phyloP scores from a whole-genome alignment of 2,329 filamentous ascomycete genomes.

The Stemphylium beticola region DNA sequence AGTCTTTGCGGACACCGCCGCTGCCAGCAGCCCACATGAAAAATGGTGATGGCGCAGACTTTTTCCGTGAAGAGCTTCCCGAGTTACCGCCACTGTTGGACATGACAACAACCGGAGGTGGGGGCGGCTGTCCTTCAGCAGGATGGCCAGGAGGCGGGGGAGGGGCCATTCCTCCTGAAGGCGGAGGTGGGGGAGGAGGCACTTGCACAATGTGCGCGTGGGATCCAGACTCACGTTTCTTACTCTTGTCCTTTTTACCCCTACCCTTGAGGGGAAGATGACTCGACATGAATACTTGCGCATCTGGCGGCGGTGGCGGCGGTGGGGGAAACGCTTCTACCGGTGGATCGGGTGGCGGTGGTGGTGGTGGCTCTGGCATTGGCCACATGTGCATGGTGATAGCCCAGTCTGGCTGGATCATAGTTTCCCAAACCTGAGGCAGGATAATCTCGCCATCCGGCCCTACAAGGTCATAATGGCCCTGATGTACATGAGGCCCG shows the following conservation, averaged over 20 bases:
- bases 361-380: constrained; percentile 45
- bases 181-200: constrained; percentile 4
- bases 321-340: constrained; percentile 14
- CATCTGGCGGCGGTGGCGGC: constrained; percentile 24
- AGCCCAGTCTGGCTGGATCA: constrained; percentile 56
- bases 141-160: constrained; percentile 10
- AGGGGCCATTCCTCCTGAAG: constrained; percentile 4
- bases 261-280: constrained; percentile 22
- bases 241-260: constrained; percentile 21
- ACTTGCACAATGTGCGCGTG: constrained; percentile 19
- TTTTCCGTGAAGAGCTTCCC: constrained; percentile 14
- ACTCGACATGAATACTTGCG: constrained; percentile 17
- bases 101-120: constrained; percentile 15
- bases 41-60: constrained; percentile 20
- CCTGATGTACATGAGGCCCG: constrained; percentile 53
- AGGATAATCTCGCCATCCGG: constrained; percentile 58
- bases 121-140: constrained; percentile 14
- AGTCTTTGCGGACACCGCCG: constrained; percentile 2
- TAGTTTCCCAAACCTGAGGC: constrained; percentile 57
- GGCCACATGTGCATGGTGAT: constrained; percentile 60
- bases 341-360: constrained; percentile 16
- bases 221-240: constrained; percentile 19
- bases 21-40: constrained; percentile 33
- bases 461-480: constrained; percentile 56
- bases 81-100: constrained; percentile 7